A percentile compares a stretch with the other conserved stretches of the same genome.
phyloP scores from a whole-genome alignment of 345 rosid species.

The Triadica sebifera region DNA sequence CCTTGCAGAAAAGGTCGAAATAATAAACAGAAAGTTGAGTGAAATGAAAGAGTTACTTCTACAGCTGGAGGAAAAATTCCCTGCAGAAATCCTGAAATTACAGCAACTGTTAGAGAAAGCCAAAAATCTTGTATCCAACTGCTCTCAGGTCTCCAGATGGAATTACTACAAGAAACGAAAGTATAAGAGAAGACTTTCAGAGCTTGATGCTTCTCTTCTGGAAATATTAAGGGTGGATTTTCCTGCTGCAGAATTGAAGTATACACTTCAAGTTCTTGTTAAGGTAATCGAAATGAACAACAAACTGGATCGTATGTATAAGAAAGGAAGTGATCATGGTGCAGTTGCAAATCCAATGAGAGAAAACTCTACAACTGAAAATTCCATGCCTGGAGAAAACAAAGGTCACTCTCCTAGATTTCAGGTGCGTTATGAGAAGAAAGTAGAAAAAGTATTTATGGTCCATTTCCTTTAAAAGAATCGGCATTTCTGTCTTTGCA shows the following conservation, averaged over 20 bases:
- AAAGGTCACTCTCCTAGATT: no score
- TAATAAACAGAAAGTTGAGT: background rate
- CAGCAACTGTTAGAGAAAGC: background rate
- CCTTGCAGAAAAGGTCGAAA: background rate
- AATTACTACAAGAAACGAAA: background rate
- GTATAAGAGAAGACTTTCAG: conserved; percentile 1
- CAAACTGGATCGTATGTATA: background rate
- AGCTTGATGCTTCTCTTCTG: background rate
- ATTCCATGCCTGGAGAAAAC: no score
- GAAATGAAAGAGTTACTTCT: background rate
- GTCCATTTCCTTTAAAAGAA: no score
- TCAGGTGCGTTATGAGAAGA: no score
- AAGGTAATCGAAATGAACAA: background rate
- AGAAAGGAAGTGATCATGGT: no score
- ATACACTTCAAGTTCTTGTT: background rate
- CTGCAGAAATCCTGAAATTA: background rate
- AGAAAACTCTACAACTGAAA: no score
- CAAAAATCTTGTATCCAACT: background rate
- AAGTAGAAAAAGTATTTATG: no score
- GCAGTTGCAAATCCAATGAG: no score
- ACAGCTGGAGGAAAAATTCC: background rate
- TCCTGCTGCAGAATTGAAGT: background rate
- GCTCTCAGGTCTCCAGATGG: background rate
- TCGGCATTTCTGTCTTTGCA: no score
- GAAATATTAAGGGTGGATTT: no score